A percentile compares a stretch with the other conserved stretches of the same genome.
Conservation (phyloP, 2,329 filamentous ascomycete species). For the Epichloe typhina region DNA sequence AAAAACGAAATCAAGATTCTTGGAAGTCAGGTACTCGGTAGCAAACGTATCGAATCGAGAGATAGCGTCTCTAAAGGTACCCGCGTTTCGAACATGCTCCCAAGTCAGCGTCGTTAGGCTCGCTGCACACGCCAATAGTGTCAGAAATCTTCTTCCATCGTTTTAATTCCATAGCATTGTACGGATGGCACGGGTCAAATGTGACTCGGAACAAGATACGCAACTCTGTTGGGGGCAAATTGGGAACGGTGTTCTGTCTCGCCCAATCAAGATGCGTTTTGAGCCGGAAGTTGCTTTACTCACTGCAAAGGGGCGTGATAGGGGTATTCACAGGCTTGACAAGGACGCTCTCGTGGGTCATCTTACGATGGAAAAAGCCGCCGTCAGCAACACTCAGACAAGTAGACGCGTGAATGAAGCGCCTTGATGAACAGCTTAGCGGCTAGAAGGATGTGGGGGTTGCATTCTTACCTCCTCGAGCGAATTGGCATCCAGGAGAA, state of each 20-base stretch:
- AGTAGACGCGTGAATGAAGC: neutral
- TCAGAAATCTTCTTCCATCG: neutral
- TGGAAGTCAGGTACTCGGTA: conserved; percentile 76
- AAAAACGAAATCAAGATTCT: conserved; percentile 94
- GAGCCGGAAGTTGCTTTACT: conserved; percentile 32
- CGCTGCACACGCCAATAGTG: conserved; percentile 39
- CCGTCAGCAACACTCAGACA: conserved; percentile 8
- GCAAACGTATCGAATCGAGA: conserved; percentile 90
- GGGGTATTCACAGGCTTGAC: conserved; percentile 98
- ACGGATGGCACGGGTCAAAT: neutral
- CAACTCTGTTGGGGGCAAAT: neutral
- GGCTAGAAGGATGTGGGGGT: conserved; percentile 1
- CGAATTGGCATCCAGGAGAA: conserved; percentile 79
- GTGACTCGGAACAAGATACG: neutral
- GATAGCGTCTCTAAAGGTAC: conserved; percentile 93
- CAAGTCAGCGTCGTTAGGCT: conserved; percentile 95
- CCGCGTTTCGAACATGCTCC: conserved; percentile 97
- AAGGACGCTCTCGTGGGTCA: conserved; percentile 88
- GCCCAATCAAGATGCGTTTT: conserved; percentile 5
- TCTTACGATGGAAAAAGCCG: conserved; percentile 33
- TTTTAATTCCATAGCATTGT: neutral
- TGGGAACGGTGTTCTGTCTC: neutral
- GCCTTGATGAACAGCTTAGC: conserved; percentile 1
- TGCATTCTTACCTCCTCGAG: conserved; percentile 68
- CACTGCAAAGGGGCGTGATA: conserved; percentile 97